Evolutionary conservation across 352 stramenopile genomes (phyloP), one percentile per base, ranked within the genome.

Genomic region (Aphanomyces invadans): DNA sequence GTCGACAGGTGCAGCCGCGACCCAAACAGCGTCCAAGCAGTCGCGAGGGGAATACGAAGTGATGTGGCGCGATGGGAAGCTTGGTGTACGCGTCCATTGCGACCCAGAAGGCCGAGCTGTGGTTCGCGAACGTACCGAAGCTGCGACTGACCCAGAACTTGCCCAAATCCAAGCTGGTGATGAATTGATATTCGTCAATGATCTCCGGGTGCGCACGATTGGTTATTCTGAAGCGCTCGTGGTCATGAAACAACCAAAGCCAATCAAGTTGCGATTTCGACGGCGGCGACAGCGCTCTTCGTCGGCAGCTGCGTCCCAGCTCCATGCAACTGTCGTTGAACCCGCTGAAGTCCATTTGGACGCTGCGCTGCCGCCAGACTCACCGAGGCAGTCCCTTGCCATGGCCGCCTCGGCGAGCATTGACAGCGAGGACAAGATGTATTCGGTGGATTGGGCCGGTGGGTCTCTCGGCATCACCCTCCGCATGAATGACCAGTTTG

Each of bases 141-240:
- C 38, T 0, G 44, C 42, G 10, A 52, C 60, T 7, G 60, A 67
- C 46, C 60, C 60, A 5, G 48, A 67, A 15, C 25, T 67, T 15
- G 60, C 60, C n/a, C 25, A 60, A 49, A 67, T 67, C 26, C 60
- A 59, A 56, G 60, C 60, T 3, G 38, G 60, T n/a, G 60, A 67
- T 28, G 42, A 67, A 21, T 44, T 67, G 19, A 39, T 57, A n/a
- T 44, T 28, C 15, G 60, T 67, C 46, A 67, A 67, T n/a, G 60
- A 31, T 26, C 23, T 67, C 25, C 60, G 23, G n/a, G 60, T 67
- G 7, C 19, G 19, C 12, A 32, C 48, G n/a, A 51, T 67, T 21
- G 60, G 60, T 21, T 67, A 67, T 33, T 49, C 60, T 21, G 31
- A 49, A 21, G 48, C 60, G 1, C 49, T 67, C 7, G 19, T 45